Conservation (phyloP, 306 rosid genomes). For the Inga leiocalycina region DNA sequence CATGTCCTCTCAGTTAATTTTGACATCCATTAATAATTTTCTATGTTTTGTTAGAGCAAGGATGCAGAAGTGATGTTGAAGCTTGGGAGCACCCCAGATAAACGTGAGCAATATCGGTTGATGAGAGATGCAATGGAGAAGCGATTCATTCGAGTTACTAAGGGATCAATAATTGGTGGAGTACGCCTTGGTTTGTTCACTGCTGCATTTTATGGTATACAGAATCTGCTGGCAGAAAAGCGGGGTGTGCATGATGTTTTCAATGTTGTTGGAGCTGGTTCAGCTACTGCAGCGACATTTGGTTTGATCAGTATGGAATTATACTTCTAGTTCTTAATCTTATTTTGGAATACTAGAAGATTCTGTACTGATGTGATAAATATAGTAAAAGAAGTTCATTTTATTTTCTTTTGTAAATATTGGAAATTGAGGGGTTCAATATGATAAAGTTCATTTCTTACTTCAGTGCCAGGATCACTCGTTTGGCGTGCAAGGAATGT, state of each 20-base stretch:
- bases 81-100: slow-evolving; percentile 37
- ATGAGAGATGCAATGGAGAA: slow-evolving; percentile 99
- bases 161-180: slow-evolving; percentile 51
- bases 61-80: slow-evolving; percentile 95
- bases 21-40: slow-evolving; percentile 29
- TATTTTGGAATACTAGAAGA: slow-evolving; percentile 6
- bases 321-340: slow-evolving; percentile 8
- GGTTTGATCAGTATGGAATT: slow-evolving; percentile 80
- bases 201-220: slow-evolving; percentile 77
- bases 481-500: slow-evolving; percentile 4
- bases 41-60: slow-evolving; percentile 73
- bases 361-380: not conserved
- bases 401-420: not conserved
- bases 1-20: not conserved
- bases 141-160: slow-evolving; percentile 79
- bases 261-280: slow-evolving; percentile 91
- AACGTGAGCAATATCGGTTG: slow-evolving; percentile 7
- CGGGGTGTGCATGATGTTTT: slow-evolving; percentile 86
- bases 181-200: slow-evolving; percentile 78
- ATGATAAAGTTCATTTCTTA: slow-evolving; percentile 4
- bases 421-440: slow-evolving; percentile 18
- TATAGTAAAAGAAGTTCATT: not conserved
- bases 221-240: slow-evolving; percentile 82
- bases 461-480: slow-evolving; percentile 85
- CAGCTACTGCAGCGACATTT: slow-evolving; percentile 91